A percentile compares a stretch with the other conserved stretches of the same genome.
These are phyloP conservation scores for Podosphaera aphanis DNA, from an alignment of 2,329 filamentous ascomycete species.

Conservation along the genomic window DNA sequence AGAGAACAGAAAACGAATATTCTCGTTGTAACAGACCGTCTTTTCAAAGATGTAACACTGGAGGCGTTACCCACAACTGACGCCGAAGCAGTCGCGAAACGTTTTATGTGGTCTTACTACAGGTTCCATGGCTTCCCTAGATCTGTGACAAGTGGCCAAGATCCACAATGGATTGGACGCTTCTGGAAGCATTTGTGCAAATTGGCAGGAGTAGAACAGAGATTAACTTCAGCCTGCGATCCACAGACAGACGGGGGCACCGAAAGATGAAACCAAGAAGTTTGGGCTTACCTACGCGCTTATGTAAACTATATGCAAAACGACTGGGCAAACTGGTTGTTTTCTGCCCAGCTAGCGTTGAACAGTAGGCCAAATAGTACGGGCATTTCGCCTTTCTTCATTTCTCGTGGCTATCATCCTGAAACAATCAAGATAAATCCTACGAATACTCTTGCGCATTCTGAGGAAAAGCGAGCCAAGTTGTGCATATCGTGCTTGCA, in stretches of 20 bases:
- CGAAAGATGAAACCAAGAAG: not conserved
- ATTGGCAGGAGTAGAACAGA: not conserved
- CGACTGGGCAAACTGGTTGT: not conserved
- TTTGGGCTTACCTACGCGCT: not conserved
- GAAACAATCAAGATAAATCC: not conserved
- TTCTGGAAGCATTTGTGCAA: not conserved
- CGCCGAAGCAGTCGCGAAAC: not conserved
- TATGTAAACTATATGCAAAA: not conserved
- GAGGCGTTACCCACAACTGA: not conserved
- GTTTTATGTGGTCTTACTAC: not conserved
- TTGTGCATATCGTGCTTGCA: not conserved
- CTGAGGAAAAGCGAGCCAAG: not conserved
- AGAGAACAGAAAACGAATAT: not conserved
- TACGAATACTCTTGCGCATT: not conserved
- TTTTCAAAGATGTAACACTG: not conserved
- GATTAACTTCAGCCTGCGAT: not conserved
- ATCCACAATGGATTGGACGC: not conserved
- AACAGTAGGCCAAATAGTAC: not conserved
- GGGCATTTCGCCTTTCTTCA: not conserved
- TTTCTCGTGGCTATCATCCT: not conserved
- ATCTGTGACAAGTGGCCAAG: not conserved
- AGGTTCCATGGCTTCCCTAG: not conserved
- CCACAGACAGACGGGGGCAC: not conserved
- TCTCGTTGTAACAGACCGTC: not conserved
- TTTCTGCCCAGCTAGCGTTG: not conserved